These are phyloP conservation scores for Leptographium flavum DNA, from an alignment of 2,329 filamentous ascomycete genomes.

Conservation along the genomic window DNA sequence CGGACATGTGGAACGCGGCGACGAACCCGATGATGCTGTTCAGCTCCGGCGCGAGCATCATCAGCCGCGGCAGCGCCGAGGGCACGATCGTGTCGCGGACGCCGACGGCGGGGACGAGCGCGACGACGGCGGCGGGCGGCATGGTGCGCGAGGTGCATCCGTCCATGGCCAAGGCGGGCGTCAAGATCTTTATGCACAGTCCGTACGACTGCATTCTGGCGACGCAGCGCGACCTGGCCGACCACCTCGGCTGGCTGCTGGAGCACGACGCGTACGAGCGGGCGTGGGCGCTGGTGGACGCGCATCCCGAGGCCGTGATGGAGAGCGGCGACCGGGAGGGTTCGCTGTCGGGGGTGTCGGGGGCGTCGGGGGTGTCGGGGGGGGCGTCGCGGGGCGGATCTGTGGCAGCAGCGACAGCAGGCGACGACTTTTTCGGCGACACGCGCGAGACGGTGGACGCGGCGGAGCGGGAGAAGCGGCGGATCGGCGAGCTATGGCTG, in stretches of 20 bases:
- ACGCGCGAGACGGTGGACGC: slow-evolving; percentile 51
- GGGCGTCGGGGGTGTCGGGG: slow-evolving; percentile 22
- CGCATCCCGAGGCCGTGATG: slow-evolving; percentile 62
- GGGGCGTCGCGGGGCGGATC: slow-evolving; percentile 24
- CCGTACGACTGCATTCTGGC: slow-evolving; percentile 94
- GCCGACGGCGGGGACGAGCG: slow-evolving; percentile 18
- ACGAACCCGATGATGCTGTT: slow-evolving; percentile 80
- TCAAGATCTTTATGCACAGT: slow-evolving; percentile 83
- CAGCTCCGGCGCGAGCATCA: slow-evolving; percentile 69
- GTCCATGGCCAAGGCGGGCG: slow-evolving; percentile 38
- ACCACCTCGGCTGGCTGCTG: slow-evolving; percentile 76
- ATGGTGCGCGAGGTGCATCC: slow-evolving; percentile 34
- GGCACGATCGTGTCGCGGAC: slow-evolving; percentile 35
- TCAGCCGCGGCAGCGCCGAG: slow-evolving; percentile 46
- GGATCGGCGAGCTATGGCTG: slow-evolving; percentile 88
- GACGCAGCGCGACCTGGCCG: slow-evolving; percentile 70
- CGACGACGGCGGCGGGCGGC: slow-evolving; percentile 16
- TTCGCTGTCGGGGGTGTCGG: slow-evolving; percentile 16
- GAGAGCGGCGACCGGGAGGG: slow-evolving; percentile 18
- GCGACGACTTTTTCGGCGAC: slow-evolving; percentile 58
- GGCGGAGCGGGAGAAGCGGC: slow-evolving; percentile 73
- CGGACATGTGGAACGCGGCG: slow-evolving; percentile 80
- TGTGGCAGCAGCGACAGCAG: slow-evolving; percentile 13
- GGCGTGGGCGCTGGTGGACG: slow-evolving; percentile 79
- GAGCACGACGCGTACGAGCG: slow-evolving; percentile 69